Evolutionary conservation across 768 basidiomycete genomes (phyloP).

Genomic region (Glaciozyma martinii): DNA sequence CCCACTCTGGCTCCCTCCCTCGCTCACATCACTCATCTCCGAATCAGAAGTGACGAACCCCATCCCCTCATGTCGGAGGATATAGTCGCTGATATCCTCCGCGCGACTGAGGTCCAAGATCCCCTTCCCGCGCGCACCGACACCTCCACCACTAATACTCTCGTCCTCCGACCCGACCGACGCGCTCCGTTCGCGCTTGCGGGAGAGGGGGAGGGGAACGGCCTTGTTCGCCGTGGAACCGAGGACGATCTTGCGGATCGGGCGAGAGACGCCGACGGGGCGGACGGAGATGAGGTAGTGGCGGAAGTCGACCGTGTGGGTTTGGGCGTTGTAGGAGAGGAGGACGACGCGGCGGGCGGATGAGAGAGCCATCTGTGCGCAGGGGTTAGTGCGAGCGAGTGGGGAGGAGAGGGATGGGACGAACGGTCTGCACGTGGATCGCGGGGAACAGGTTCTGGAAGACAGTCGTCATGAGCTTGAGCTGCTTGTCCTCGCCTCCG

Average conservation of each 20-base stretch:
- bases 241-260: constrained; percentile 77
- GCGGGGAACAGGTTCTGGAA: constrained; percentile 96
- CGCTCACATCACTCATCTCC: constrained; percentile 44
- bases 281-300: constrained; percentile 94
- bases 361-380: constrained; percentile 57
- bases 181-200: constrained; percentile 39
- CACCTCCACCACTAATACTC: background rate
- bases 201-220: constrained; percentile 30
- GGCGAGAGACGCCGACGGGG: constrained; percentile 84
- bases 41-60: constrained; percentile 43
- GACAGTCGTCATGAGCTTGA: constrained; percentile 84
- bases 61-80: constrained; percentile 57
- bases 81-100: constrained; percentile 89
- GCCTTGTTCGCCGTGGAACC: constrained; percentile 43
- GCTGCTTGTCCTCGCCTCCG: constrained; percentile 69
- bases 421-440: constrained; percentile 49
- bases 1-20: constrained; percentile 65
- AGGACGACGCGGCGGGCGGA: constrained; percentile 91
- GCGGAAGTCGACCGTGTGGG: constrained; percentile 78
- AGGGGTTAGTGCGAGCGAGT: background rate
- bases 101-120: constrained; percentile 76
- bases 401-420: constrained; percentile 1
- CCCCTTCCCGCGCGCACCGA: constrained; percentile 28
- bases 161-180: constrained; percentile 30
- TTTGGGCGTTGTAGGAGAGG: constrained; percentile 77